Conservation (phyloP, 441 rosid genomes). For the Pelargonium fulgidum region DNA sequence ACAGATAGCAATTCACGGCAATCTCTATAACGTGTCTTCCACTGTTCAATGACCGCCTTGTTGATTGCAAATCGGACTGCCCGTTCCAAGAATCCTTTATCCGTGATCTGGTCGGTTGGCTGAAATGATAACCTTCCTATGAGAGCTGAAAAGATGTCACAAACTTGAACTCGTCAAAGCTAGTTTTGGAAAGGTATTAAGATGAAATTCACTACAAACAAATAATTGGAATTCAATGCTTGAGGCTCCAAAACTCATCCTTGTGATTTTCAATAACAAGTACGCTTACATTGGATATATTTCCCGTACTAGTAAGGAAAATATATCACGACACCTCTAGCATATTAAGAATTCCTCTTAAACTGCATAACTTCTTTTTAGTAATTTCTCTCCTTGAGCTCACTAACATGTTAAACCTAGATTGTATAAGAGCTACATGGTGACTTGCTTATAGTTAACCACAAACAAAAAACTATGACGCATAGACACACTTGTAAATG, state of each 20-base stretch:
- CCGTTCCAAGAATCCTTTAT: slow-evolving; percentile 56
- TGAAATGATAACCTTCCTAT: slow-evolving; percentile 78
- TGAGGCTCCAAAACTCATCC: no score
- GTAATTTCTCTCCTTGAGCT: no score
- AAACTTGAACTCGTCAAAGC: slow-evolving; percentile 13
- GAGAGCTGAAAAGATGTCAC: slow-evolving; percentile 44
- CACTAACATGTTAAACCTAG: no score
- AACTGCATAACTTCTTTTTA: no score
- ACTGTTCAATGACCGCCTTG: slow-evolving; percentile 79
- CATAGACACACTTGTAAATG: not conserved
- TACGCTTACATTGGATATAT: no score
- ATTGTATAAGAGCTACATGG: no score
- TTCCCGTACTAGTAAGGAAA: no score
- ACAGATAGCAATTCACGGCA: slow-evolving; percentile 37
- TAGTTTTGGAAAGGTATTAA: not conserved
- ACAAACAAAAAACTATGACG: not conserved
- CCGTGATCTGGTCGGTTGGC: slow-evolving; percentile 47
- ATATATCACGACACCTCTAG: no score
- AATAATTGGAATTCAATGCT: no score
- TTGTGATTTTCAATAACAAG: no score
- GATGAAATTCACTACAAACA: not conserved
- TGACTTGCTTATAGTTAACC: not conserved
- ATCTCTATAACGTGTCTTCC: slow-evolving; percentile 34
- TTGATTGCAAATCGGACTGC: slow-evolving; percentile 63
- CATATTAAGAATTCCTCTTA: no score